Conservation (phyloP, 192 early-diverging fungal species). For the Entophlyctis luteolus region DNA sequence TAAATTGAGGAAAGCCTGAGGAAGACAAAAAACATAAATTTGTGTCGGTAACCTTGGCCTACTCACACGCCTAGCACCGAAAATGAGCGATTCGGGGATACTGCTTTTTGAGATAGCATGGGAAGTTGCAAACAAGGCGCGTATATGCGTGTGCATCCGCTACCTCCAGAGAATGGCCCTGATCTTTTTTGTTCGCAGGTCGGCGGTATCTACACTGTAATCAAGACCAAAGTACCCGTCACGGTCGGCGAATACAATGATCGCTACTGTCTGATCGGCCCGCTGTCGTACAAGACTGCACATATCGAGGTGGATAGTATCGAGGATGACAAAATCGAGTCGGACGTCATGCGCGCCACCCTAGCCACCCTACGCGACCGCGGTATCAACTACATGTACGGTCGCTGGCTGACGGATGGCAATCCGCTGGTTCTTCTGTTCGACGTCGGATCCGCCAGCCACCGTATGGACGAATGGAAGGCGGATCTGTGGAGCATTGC, state of each 20-base stretch:
- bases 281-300: conserved; percentile 67
- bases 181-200: too few species aligned
- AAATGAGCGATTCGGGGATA: conserved; percentile 12
- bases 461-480: conserved; percentile 73
- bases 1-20: too few species aligned
- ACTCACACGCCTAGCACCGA: too few species aligned
- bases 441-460: conserved; percentile 71
- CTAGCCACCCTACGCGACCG: conserved; percentile 65
- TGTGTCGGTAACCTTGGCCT: too few species aligned
- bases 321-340: background rate
- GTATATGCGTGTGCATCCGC: too few species aligned
- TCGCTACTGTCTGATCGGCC: conserved; percentile 89
- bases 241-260: conserved; percentile 92
- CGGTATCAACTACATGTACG: conserved; percentile 81
- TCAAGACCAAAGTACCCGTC: conserved; percentile 95
- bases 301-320: conserved; percentile 36
- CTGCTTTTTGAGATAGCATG: conserved; percentile 65
- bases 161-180: too few species aligned
- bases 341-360: conserved; percentile 55
- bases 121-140: conserved; percentile 99
- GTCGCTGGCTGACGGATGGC: conserved; percentile 94
- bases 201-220: conserved; percentile 97
- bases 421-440: conserved; percentile 87
- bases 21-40: too few species aligned
- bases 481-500: conserved; percentile 86